A percentile compares a stretch with the other conserved stretches of the same genome.
Conservation (phyloP, 179 eudicot genomes). For the Silene noctiflora region DNA sequence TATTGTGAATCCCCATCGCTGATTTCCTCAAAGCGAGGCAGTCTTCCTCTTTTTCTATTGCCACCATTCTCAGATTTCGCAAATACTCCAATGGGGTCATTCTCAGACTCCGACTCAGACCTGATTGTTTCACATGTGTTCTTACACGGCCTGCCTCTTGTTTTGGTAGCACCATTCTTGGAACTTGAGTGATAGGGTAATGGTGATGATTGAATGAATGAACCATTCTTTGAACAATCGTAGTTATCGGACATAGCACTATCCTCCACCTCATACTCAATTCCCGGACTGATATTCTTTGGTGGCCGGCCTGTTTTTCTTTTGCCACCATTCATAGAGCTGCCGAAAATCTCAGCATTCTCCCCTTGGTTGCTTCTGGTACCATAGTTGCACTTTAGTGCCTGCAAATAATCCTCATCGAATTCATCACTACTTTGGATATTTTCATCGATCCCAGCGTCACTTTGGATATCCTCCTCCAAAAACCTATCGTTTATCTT, state of each 20-base stretch:
- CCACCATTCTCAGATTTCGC: not conserved
- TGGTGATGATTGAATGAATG: not conserved
- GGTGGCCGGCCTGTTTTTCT: too few relatives aligned
- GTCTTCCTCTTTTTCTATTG: not conserved
- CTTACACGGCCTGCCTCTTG: not conserved
- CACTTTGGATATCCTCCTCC: not conserved
- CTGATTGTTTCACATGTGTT: not conserved
- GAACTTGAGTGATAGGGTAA: not conserved
- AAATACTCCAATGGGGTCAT: not conserved
- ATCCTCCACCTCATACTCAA: not conserved
- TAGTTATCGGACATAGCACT: not conserved
- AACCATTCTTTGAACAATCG: not conserved
- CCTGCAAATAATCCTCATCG: not conserved
- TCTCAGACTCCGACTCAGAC: not conserved
- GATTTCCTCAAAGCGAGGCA: too few relatives aligned
- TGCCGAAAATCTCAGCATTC: not conserved
- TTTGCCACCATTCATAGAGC: not conserved
- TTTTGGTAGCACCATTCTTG: not conserved
- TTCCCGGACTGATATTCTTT: not conserved
- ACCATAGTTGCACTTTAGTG: not conserved
- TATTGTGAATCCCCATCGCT: not conserved
- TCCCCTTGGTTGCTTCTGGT: not conserved
- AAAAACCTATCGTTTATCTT: not conserved
- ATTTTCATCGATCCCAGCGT: not conserved
- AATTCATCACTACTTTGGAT: not conserved